Evolutionary conservation across 2,329 filamentous ascomycete species (phyloP).

Genomic region (Tolypocladium guangdongense): DNA sequence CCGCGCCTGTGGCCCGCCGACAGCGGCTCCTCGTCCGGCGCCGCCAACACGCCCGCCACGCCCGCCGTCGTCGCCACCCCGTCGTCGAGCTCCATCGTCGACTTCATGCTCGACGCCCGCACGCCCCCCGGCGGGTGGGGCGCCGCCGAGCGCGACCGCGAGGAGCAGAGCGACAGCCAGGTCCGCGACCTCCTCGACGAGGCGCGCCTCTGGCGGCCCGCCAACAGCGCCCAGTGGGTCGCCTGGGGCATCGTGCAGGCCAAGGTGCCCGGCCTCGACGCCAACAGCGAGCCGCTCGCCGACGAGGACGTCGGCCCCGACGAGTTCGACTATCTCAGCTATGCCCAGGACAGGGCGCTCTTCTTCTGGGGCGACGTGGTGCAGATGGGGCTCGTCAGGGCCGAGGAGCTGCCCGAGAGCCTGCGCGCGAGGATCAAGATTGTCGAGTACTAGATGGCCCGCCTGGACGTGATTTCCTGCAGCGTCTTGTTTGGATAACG

Average conservation of each 20-base stretch:
- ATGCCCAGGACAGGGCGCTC: constrained; percentile 80
- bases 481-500: neutral
- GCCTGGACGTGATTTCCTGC: neutral
- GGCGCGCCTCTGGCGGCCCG: constrained; percentile 72
- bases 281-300: constrained; percentile 24
- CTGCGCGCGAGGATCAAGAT: constrained; percentile 56
- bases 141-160: constrained; percentile 43
- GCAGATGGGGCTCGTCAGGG: constrained; percentile 59
- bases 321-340: constrained; percentile 87
- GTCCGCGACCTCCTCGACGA: constrained; percentile 66
- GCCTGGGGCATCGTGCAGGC: constrained; percentile 97
- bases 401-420: constrained; percentile 65
- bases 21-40: constrained; percentile 18
- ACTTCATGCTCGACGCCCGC: constrained; percentile 76
- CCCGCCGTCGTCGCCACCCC: constrained; percentile 25
- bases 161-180: constrained; percentile 55
- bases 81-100: constrained; percentile 42
- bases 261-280: constrained; percentile 63
- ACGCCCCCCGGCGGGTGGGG: constrained; percentile 42
- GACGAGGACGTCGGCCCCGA: constrained; percentile 50
- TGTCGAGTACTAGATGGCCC: constrained; percentile 45
- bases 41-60: constrained; percentile 10
- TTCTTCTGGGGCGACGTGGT: constrained; percentile 94
- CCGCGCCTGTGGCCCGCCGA: constrained; percentile 35
- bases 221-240: constrained; percentile 84